A percentile compares a stretch with the other conserved stretches of the same genome.
phyloP scores from a whole-genome alignment of 192 early-diverging fungal genomes.

The Linnemannia elongata region DNA sequence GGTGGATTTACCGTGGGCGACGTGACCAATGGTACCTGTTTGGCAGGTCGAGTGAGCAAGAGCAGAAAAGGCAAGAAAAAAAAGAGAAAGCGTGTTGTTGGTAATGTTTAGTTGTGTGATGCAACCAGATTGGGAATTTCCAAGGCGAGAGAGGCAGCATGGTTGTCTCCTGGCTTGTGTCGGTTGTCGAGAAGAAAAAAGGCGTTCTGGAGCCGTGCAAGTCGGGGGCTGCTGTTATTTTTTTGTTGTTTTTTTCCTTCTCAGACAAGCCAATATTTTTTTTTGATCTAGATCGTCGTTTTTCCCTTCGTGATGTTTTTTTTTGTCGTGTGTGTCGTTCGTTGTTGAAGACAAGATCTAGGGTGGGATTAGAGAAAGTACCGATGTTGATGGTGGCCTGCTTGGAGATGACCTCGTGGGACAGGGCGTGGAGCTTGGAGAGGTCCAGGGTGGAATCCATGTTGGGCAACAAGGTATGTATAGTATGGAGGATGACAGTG shows the following conservation, averaged over 20 bases:
- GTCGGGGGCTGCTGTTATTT: neutral
- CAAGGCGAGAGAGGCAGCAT: neutral
- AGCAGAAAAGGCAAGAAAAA: neutral
- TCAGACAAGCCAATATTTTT: constrained; percentile 9
- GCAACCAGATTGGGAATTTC: neutral
- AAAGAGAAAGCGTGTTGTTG: neutral
- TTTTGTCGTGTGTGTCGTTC: neutral
- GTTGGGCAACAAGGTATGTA: constrained; percentile 14
- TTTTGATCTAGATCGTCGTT: constrained; percentile 4
- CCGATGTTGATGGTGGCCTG: constrained; percentile 99
- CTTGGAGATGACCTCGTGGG: constrained; percentile 95
- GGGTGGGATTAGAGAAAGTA: constrained; percentile 37
- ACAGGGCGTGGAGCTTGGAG: constrained; percentile 78
- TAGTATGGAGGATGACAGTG: constrained; percentile 14
- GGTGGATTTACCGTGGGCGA: constrained; percentile 99
- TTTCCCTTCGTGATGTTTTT: neutral
- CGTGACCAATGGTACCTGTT: constrained; percentile 97
- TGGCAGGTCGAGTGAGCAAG: neutral
- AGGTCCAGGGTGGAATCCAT: constrained; percentile 49
- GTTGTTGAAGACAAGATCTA: neutral
- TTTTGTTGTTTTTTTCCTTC: constrained; percentile 11
- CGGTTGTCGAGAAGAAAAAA: neutral
- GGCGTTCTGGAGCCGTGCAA: neutral
- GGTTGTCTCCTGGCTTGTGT: neutral
- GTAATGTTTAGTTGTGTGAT: neutral